Evolutionary conservation across 78 protist genomes (phyloP).

Genomic region (Dictyostelium firmibasis): DNA sequence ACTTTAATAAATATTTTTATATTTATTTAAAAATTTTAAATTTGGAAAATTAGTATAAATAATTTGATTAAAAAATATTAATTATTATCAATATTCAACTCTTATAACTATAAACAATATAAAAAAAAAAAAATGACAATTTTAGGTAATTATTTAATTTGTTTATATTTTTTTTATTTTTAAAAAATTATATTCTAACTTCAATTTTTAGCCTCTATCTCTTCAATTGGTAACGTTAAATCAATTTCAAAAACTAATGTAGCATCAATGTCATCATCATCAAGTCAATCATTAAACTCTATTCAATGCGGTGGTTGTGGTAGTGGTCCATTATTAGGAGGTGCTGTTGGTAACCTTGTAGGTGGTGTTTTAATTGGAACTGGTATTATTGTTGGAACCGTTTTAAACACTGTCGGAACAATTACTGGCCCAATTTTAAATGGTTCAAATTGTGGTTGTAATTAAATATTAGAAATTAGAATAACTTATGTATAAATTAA

Average conservation of each 20-base stretch:
- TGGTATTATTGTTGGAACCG: background rate
- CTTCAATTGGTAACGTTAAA: background rate
- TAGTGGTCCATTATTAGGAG: background rate
- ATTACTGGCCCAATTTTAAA: background rate
- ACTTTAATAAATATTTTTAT: too few relatives aligned
- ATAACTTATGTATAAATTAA: too few relatives aligned
- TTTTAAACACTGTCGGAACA: background rate
- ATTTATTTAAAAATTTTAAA: too few relatives aligned
- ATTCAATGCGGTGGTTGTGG: background rate
- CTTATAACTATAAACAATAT: too few relatives aligned
- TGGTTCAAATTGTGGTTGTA: background rate
- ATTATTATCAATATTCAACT: too few relatives aligned
- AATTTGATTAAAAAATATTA: too few relatives aligned
- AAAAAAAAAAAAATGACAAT: background rate
- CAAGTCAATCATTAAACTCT: background rate
- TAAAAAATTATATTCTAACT: too few relatives aligned
- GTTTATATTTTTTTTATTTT: too few relatives aligned
- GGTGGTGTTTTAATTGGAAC: background rate
- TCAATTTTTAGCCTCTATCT: background rate
- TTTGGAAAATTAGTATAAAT: too few relatives aligned
- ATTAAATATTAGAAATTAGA: too few relatives aligned
- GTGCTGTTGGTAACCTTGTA: background rate
- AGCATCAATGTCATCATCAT: background rate
- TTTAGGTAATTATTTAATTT: background rate
- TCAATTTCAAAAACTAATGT: background rate